Percentiles rank a stretch among this genome's conserved stretches.
Conservation (phyloP, 805 yeast genomes). For the Metschnikowia similis region DNA sequence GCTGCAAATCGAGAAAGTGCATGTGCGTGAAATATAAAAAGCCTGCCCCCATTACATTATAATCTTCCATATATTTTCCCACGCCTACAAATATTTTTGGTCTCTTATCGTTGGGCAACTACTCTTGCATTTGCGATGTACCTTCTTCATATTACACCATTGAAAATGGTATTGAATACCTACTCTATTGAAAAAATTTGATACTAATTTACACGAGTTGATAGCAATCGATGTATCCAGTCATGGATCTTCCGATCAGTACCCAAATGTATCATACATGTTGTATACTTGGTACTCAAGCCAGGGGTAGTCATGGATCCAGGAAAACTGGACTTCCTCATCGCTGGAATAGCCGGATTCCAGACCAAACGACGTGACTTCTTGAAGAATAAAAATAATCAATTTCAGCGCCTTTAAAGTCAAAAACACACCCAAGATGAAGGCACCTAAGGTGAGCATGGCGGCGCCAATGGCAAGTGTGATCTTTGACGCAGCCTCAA, state of each 20-base stretch:
- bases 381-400: background rate
- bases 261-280: conserved; percentile 11
- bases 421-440: background rate
- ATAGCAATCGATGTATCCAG: too few relatives aligned
- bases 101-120: too few relatives aligned
- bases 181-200: background rate
- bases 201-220: background rate
- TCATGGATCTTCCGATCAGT: background rate
- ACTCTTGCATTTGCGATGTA: too few relatives aligned
- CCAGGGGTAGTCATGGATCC: conserved; percentile 14
- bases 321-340: conserved; percentile 5
- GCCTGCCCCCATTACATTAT: background rate
- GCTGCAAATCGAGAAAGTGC: conserved; percentile 2
- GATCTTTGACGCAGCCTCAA: background rate
- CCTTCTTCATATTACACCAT: too few relatives aligned
- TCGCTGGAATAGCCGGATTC: background rate
- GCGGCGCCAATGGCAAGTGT: background rate
- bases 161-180: too few relatives aligned
- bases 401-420: background rate
- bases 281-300: conserved; percentile 15
- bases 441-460: background rate
- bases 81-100: too few relatives aligned
- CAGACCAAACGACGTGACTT: background rate
- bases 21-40: conserved; percentile 9
- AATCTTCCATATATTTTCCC: too few relatives aligned